Evolutionary conservation across 768 basidiomycete genomes (phyloP).

Genomic region (Fistulinella prunicolor): DNA sequence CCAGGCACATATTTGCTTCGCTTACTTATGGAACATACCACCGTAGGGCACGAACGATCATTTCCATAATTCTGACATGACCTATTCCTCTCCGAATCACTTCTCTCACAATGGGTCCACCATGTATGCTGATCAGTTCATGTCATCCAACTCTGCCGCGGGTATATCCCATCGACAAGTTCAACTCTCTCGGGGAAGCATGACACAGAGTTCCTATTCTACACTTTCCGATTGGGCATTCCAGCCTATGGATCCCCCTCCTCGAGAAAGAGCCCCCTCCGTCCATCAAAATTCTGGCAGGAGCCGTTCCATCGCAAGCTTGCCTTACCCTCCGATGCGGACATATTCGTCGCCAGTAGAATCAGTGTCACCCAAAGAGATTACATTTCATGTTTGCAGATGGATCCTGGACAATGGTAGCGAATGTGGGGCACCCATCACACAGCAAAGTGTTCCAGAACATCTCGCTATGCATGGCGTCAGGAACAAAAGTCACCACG

Average conservation of each 20-base stretch:
- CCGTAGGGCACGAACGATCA: neutral
- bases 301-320: neutral
- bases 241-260: neutral
- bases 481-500: rapidly evolving
- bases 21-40: neutral
- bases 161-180: no score
- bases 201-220: neutral
- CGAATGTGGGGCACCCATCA: conserved; percentile 1
- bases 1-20: no score
- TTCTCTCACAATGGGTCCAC: neutral
- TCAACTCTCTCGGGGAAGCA: no score
- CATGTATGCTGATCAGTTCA: no score
- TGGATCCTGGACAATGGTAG: conserved; percentile 6
- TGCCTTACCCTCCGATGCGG: neutral
- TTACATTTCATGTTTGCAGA: neutral
- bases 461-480: conserved; percentile 15
- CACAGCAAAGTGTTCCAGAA: neutral
- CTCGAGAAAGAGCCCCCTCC: no score
- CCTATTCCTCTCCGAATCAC: no score
- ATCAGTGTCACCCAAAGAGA: neutral
- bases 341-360: conserved; percentile 1
- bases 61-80: neutral
- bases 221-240: neutral
- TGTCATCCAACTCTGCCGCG: no score
- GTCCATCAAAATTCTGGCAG: neutral